Base-by-base conservation (phyloP, 805 yeast genomes). In the Brettanomyces naardenensis region DNA sequence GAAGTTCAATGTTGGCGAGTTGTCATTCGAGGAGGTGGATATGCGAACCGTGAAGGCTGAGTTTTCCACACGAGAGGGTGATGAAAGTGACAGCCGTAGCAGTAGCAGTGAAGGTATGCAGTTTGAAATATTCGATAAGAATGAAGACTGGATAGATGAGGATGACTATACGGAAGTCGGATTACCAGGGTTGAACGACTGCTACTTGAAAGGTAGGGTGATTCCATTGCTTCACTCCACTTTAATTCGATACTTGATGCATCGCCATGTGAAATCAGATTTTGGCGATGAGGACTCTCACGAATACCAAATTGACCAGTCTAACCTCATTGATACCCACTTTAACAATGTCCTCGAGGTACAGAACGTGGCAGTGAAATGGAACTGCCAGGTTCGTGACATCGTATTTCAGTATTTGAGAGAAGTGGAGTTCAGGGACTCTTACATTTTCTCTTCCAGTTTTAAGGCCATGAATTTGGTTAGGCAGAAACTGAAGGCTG, bases 381-480 rank as follows among this genome's bases (percentile, higher is more conserved):
- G 96, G 95, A 80, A 83, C 56, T 78, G 82, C 43, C 53, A 62
- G 3, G 69, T 78, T 7, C 64, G 96, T 39, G 76, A 87, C 49
- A 62, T 73, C 10, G 61, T 86, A 32, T 70, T 73, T 53, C 70
- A 75, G 31, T 85, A 81, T 49, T 53, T 78, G 19, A 72, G 73
- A 40, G 61, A 70, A 33, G 55, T 74, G 23, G 68, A 65, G 9
- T 54, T 68, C 36, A 59, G 74, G 19, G 60, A 64, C 19, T 71
- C 73, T 9, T 58, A 64, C 23, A 45, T 61, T 1, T 65, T 64
- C 36, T 70, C 70, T 25, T 19, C 40, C 7, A 44, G 42, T 11
- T 52, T 40, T 30, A 36, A 31, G 3, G 42, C 53, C 29, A 45
- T 69, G 41, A 62, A 71, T 11, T 28, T 37, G 18, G 44, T 48